phyloP scores from a whole-genome alignment of 768 basidiomycete genomes.

The Xerocomellus intermedius region DNA sequence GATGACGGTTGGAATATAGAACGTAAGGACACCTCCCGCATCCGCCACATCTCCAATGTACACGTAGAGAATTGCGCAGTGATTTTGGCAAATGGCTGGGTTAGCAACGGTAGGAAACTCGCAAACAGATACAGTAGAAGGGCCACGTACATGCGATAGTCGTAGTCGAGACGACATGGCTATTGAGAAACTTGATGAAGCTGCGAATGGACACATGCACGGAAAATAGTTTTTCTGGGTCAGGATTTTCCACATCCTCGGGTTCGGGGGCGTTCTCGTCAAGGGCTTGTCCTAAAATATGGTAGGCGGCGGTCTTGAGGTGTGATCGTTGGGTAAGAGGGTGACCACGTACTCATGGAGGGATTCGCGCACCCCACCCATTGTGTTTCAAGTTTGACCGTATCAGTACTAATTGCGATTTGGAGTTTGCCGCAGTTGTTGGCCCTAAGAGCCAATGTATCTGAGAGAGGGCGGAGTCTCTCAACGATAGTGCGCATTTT shows the following conservation, averaged over 20 bases:
- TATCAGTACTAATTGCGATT: conserved; percentile 61
- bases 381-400: conserved; percentile 73
- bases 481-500: conserved; percentile 81
- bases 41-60: conserved; percentile 81
- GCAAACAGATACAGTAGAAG: background rate
- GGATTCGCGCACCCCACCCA: conserved; percentile 78
- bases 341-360: conserved; percentile 39
- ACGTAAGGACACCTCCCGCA: conserved; percentile 82
- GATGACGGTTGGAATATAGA: conserved; percentile 80
- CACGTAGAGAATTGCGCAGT: conserved; percentile 86
- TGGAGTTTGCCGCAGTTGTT: conserved; percentile 59
- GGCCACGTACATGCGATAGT: conserved; percentile 77
- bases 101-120: background rate
- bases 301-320: conserved; percentile 1
- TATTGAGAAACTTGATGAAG: conserved; percentile 78
- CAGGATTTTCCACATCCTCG: conserved; percentile 39
- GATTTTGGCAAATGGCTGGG: conserved; percentile 75
- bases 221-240: conserved; percentile 58
- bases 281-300: conserved; percentile 21
- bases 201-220: conserved; percentile 71
- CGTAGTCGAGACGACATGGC: conserved; percentile 76
- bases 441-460: conserved; percentile 65
- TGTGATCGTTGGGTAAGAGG: background rate
- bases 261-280: conserved; percentile 35
- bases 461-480: conserved; percentile 66